Evolutionary conservation across 139 green algal species (phyloP).

Genomic region (Volvox africanus): DNA sequence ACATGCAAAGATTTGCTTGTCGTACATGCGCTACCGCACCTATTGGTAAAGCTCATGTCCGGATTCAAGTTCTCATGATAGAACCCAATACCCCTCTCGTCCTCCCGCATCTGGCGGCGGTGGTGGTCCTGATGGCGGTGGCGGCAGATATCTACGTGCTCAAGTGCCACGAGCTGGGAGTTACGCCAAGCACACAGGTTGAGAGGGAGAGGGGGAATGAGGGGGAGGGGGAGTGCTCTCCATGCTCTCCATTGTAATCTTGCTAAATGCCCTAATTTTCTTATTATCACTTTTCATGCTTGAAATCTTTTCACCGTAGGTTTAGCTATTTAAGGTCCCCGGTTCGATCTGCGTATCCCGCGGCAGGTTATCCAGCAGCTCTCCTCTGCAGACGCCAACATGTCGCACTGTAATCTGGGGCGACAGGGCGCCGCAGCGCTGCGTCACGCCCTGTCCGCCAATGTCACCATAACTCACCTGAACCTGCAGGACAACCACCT

Average conservation of each 20-base stretch:
- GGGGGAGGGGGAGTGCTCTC: not conserved
- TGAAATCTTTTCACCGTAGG: no score
- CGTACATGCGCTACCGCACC: no score
- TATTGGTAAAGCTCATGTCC: no score
- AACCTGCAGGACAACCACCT: conserved; percentile 71
- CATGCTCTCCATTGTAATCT: no score
- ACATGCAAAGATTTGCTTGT: no score
- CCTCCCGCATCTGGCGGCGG: not conserved
- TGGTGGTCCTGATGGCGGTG: not conserved
- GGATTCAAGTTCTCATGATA: no score
- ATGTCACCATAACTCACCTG: conserved; percentile 66
- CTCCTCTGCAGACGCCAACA: conserved; percentile 48
- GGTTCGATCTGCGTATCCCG: no score
- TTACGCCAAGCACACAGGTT: conserved; percentile 62
- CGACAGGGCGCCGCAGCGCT: conserved; percentile 65
- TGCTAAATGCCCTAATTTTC: no score
- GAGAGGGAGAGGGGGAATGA: not conserved
- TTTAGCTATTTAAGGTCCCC: no score
- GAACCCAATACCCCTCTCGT: not conserved
- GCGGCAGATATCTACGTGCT: conserved; percentile 49
- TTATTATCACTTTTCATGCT: no score
- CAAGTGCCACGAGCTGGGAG: conserved; percentile 65
- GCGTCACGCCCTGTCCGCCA: conserved; percentile 63
- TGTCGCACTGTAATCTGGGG: conserved; percentile 72
- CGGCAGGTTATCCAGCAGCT: conserved; percentile 59